These are phyloP conservation scores for Arthrobotrys iridis DNA, from an alignment of 2,329 filamentous ascomycete genomes.

Conservation along the genomic window DNA sequence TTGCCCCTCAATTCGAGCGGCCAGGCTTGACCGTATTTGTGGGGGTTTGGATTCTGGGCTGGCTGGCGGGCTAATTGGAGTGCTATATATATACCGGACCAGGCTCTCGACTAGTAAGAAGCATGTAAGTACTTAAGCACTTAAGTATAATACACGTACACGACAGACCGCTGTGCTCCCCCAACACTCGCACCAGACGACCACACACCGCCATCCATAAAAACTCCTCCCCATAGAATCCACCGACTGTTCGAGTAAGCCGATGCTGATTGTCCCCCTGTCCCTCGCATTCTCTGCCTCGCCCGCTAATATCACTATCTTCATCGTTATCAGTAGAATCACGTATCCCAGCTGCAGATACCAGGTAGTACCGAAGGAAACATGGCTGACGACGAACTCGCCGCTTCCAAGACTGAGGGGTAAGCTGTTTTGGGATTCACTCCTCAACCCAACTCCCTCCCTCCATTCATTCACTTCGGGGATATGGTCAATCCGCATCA, in stretches of 20 bases:
- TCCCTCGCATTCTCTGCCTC: no score
- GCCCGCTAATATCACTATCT: no score
- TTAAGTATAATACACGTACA: slow-evolving; percentile 28
- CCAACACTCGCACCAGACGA: slow-evolving; percentile 5
- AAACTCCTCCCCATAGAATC: background rate
- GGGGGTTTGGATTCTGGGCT: background rate
- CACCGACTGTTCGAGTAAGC: slow-evolving; percentile 1
- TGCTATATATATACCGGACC: slow-evolving; percentile 17
- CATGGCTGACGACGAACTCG: slow-evolving; percentile 50
- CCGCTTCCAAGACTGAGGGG: slow-evolving; percentile 27
- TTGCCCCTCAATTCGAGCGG: slow-evolving; percentile 13
- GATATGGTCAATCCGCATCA: no score
- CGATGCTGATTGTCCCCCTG: no score
- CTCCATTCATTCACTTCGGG: background rate
- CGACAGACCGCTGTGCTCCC: no score
- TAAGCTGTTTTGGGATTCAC: slow-evolving; percentile 26
- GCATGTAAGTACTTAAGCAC: no score
- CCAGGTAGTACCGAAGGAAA: no score
- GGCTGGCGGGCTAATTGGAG: background rate
- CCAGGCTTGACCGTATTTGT: slow-evolving; percentile 18
- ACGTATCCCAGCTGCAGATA: background rate
- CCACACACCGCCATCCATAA: background rate
- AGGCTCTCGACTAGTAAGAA: no score
- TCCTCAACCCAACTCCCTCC: background rate
- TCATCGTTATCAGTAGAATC: no score